phyloP scores from a whole-genome alignment of 1,284 basidiomycete genomes.

The Xanthoconium separans region DNA sequence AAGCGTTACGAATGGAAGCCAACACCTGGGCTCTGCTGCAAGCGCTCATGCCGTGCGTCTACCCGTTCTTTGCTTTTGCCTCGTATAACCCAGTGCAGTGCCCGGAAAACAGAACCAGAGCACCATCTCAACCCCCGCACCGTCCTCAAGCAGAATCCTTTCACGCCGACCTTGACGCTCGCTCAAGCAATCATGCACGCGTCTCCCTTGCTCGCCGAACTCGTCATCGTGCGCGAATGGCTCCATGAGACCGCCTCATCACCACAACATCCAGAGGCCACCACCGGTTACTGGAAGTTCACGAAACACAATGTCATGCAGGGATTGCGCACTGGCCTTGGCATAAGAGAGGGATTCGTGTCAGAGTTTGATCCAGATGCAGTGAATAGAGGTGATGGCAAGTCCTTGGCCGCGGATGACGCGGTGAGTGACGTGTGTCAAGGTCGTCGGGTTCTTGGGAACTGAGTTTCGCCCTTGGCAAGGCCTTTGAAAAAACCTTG shows the following conservation, averaged over 20 bases:
- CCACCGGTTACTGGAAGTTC: conserved; percentile 78
- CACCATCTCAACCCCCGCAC: conserved; percentile 46
- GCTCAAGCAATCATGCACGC: conserved; percentile 67
- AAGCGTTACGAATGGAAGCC: conserved; percentile 67
- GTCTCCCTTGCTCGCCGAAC: conserved; percentile 61
- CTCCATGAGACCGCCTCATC: conserved; percentile 68
- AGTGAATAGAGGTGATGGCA: conserved; percentile 51
- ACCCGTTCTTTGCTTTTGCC: conserved; percentile 16
- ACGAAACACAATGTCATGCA: conserved; percentile 77
- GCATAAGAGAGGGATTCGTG: conserved; percentile 53
- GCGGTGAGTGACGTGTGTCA: conserved; percentile 45
- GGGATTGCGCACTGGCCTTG: conserved; percentile 51
- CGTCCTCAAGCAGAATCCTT: conserved; percentile 67
- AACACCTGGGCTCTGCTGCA: conserved; percentile 83
- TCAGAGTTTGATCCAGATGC: conserved; percentile 76
- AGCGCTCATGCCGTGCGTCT: conserved; percentile 64
- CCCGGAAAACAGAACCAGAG: conserved; percentile 58
- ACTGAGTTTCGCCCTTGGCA: conserved; percentile 3
- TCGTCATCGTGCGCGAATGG: conserved; percentile 81
- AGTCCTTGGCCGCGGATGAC: conserved; percentile 67
- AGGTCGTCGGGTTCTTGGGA: neutral
- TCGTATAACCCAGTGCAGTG: conserved; percentile 36
- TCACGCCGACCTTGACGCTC: conserved; percentile 72
- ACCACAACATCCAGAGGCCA: conserved; percentile 62
- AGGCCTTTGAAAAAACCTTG: conserved; percentile 80